Percentiles rank a stretch among this genome's conserved stretches.
Evolutionary conservation across 31 red algal species (phyloP).

Genomic region (Odonthalia washingtoniensis): DNA sequence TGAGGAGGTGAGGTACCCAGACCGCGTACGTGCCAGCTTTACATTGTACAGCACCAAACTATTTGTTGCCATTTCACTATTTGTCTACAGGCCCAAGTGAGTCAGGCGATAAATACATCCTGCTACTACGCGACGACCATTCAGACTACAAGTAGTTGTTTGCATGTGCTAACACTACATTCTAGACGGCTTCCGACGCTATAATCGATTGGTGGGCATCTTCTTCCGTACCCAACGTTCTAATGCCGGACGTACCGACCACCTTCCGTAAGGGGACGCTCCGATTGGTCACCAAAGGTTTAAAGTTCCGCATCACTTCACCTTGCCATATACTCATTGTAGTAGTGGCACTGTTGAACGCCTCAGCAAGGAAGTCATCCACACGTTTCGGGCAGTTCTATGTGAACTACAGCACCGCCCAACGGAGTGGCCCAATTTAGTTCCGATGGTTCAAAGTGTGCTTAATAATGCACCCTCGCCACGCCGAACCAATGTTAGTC

Average conservation of each 20-base stretch:
- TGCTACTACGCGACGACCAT: neutral
- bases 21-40: too few species aligned
- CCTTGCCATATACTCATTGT: conserved; percentile 19
- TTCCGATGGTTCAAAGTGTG: conserved; percentile 25
- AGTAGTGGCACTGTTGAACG: conserved; percentile 51
- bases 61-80: neutral
- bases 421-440: conserved; percentile 35
- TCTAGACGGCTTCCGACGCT: neutral
- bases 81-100: neutral
- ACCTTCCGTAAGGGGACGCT: conserved; percentile 18
- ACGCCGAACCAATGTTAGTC: neutral
- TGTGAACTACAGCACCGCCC: conserved; percentile 30
- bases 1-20: too few species aligned
- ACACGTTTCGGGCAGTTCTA: neutral
- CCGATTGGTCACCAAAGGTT: neutral
- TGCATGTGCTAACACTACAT: neutral
- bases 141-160: neutral
- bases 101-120: neutral
- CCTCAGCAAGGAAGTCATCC: conserved; percentile 33
- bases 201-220: conserved; percentile 28
- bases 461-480: conserved; percentile 40
- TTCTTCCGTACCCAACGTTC: neutral
- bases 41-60: too few species aligned
- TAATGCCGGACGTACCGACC: conserved; percentile 12
- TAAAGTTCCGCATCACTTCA: conserved; percentile 46